Conservation (phyloP, 805 yeast species). For the Candida khao-thaluensis region DNA sequence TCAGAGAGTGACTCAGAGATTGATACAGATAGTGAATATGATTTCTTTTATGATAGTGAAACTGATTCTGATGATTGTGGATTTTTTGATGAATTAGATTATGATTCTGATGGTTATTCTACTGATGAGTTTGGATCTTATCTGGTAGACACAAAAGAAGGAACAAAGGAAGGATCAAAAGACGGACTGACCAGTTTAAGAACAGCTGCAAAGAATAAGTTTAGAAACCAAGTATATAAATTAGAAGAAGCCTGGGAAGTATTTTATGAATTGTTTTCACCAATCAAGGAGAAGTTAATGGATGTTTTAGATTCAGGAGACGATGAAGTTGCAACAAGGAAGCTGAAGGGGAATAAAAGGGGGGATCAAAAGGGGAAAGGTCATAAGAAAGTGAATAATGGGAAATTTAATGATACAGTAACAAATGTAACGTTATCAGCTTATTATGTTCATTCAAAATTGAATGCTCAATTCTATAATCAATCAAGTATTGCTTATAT, state of each 20-base stretch:
- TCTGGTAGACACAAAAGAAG: background rate
- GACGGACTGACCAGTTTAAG: no score
- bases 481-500: no score
- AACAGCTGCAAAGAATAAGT: slow-evolving; percentile 2
- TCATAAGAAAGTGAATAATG: background rate
- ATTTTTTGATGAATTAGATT: slow-evolving; percentile 5
- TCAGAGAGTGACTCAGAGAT: background rate
- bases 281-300: slow-evolving; percentile 5
- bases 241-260: slow-evolving; percentile 6
- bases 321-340: background rate
- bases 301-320: background rate
- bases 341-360: no score
- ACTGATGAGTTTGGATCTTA: slow-evolving; percentile 1
- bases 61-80: slow-evolving; percentile 8
- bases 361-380: no score
- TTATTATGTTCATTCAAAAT: background rate
- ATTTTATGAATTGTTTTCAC: slow-evolving; percentile 9
- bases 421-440: background rate
- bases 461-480: background rate
- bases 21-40: slow-evolving; percentile 1
- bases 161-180: no score
- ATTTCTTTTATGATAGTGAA: background rate
- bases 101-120: slow-evolving; percentile 6
- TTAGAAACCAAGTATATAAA: background rate
- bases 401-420: background rate